Percentiles rank a stretch among this genome's conserved stretches.
Evolutionary conservation across 1,139 yeast genomes (phyloP).

Genomic region (Yamadazyma diddensiae): DNA sequence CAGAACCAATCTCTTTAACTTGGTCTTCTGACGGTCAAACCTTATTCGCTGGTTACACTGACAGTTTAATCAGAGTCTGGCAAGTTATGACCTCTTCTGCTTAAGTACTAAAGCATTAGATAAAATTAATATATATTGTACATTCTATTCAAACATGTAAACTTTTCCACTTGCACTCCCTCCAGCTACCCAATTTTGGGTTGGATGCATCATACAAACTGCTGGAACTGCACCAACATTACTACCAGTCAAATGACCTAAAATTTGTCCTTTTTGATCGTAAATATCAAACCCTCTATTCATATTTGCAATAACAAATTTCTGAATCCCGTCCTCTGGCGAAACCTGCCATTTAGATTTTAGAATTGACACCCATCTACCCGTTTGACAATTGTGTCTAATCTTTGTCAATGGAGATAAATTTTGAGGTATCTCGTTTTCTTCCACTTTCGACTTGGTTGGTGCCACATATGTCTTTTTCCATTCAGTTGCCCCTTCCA

Average conservation of each 20-base stretch:
- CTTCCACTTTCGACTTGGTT: constrained; percentile 13
- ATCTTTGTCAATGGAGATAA: constrained; percentile 59
- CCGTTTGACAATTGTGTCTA: constrained; percentile 90
- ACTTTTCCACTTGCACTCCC: constrained; percentile 95
- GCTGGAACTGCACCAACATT: constrained; percentile 89
- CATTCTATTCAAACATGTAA: constrained; percentile 49
- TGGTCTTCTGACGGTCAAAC: constrained; percentile 99
- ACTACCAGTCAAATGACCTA: constrained; percentile 66
- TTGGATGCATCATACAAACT: constrained; percentile 76
- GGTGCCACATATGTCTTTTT: constrained; percentile 18
- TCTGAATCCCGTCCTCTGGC: constrained; percentile 72
- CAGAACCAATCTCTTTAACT: constrained; percentile 96
- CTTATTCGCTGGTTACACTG: constrained; percentile 99
- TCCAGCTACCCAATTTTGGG: constrained; percentile 86
- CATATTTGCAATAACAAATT: constrained; percentile 92
- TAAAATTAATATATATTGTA: constrained; percentile 1
- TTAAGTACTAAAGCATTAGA: constrained; percentile 22
- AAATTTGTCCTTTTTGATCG: constrained; percentile 67
- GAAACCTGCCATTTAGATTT: constrained; percentile 78
- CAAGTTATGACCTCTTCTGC: constrained; percentile 95
- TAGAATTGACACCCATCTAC: constrained; percentile 92
- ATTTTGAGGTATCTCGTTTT: constrained; percentile 23
- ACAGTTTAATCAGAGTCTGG: constrained; percentile 99
- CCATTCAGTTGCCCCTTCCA: constrained; percentile 32
- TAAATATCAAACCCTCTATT: constrained; percentile 80